Conservation (phyloP, 2,329 filamentous ascomycete species). For the Didymosphaeria variabile region DNA sequence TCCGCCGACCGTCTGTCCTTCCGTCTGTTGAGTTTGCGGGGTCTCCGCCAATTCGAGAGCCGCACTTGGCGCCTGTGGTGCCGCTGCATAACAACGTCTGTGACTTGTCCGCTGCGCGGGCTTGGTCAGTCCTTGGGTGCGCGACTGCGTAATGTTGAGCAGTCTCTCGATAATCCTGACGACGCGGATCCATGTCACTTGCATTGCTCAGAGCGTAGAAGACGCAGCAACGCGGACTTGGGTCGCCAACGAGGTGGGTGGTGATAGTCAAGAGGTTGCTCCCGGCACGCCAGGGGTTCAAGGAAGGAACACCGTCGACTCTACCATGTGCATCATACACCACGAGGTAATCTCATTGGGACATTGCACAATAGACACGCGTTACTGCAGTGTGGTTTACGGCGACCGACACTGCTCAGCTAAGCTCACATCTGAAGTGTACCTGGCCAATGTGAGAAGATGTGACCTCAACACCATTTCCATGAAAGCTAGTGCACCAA, state of each 20-base stretch:
- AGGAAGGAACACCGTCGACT: no score
- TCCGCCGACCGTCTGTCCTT: background rate
- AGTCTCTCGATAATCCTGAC: background rate
- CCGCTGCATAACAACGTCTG: background rate
- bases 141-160: background rate
- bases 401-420: no score
- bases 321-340: no score
- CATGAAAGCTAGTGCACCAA: no score
- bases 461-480: no score
- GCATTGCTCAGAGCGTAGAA: background rate
- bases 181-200: background rate
- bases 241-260: background rate
- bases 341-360: no score
- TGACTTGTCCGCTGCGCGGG: background rate
- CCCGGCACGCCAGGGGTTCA: no score
- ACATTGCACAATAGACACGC: no score
- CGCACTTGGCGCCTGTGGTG: background rate
- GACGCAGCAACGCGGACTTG: background rate
- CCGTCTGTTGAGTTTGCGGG: background rate
- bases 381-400: no score
- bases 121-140: slow-evolving; percentile 3
- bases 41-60: background rate
- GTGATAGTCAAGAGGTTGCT: background rate
- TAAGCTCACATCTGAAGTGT: no score
- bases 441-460: no score